Conservation (phyloP, 1,139 yeast species). For the Suhomyces bolitotheri region DNA sequence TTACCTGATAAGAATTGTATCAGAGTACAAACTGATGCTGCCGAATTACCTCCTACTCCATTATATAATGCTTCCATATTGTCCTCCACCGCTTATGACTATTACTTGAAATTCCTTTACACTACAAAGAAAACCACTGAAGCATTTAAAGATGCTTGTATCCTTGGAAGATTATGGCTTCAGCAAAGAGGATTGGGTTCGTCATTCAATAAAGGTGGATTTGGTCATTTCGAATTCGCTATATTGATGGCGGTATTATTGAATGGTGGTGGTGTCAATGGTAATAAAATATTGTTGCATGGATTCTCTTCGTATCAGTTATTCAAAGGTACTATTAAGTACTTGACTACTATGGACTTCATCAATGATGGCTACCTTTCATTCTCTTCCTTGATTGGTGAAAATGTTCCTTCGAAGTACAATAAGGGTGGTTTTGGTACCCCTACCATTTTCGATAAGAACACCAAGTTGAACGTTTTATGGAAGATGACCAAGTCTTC, state of each 20-base stretch:
- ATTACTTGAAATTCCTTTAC: conserved; percentile 73
- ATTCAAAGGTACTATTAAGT: conserved; percentile 83
- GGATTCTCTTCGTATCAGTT: conserved; percentile 93
- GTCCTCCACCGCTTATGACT: conserved; percentile 65
- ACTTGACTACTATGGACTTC: conserved; percentile 76
- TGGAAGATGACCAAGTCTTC: conserved; percentile 80
- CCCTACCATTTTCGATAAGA: conserved; percentile 77
- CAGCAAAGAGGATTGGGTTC: conserved; percentile 81
- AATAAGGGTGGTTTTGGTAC: conserved; percentile 59
- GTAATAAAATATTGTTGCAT: conserved; percentile 71
- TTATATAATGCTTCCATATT: conserved; percentile 79
- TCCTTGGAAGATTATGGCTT: conserved; percentile 86
- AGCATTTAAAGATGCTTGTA: conserved; percentile 86
- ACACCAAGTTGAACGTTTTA: conserved; percentile 70
- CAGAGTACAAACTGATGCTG: conserved; percentile 56
- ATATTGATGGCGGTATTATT: conserved; percentile 76
- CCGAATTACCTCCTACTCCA: conserved; percentile 72
- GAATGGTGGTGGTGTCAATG: conserved; percentile 79
- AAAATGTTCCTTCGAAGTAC: conserved; percentile 47
- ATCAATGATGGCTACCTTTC: conserved; percentile 62
- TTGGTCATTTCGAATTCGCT: conserved; percentile 91
- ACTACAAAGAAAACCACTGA: conserved; percentile 75
- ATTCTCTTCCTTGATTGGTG: conserved; percentile 60
- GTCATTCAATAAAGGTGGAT: conserved; percentile 66
- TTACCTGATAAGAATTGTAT: conserved; percentile 79